phyloP scores from a whole-genome alignment of 2,329 filamentous ascomycete genomes.

The Beauveria brongniartii region DNA sequence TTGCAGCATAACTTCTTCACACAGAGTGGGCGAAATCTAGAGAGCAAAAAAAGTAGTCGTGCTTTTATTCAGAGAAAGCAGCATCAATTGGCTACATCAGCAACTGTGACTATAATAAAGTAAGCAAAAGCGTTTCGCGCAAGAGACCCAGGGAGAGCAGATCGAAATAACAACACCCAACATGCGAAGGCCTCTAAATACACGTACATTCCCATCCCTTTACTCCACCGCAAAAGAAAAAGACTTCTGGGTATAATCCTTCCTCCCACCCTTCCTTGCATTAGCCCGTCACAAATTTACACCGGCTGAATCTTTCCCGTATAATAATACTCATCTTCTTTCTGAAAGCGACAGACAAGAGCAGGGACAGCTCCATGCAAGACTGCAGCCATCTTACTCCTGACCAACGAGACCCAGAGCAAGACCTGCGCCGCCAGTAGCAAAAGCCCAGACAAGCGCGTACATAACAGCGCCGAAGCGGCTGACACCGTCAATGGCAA shows the following conservation, averaged over 20 bases:
- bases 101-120: background rate
- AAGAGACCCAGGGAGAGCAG: background rate
- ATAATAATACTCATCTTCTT: background rate
- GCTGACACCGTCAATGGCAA: slow-evolving; percentile 64
- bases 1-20: background rate
- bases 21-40: background rate
- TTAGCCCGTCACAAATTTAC: background rate
- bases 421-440: slow-evolving; percentile 51
- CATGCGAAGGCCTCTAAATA: background rate
- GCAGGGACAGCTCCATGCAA: background rate
- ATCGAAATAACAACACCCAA: background rate
- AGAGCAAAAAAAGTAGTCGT: background rate
- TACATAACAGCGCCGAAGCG: slow-evolving; percentile 62
- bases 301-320: background rate
- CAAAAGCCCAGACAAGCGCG: slow-evolving; percentile 65
- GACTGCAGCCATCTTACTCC: slow-evolving; percentile 20
- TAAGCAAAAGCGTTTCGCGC: background rate
- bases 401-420: slow-evolving; percentile 44
- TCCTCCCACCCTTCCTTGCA: background rate
- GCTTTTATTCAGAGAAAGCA: background rate
- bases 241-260: slow-evolving; percentile 4
- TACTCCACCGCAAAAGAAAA: background rate
- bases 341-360: background rate
- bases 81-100: too few species aligned
- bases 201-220: background rate